Conservation (phyloP, 352 stramenopile species). For the Pythium angustatum region DNA sequence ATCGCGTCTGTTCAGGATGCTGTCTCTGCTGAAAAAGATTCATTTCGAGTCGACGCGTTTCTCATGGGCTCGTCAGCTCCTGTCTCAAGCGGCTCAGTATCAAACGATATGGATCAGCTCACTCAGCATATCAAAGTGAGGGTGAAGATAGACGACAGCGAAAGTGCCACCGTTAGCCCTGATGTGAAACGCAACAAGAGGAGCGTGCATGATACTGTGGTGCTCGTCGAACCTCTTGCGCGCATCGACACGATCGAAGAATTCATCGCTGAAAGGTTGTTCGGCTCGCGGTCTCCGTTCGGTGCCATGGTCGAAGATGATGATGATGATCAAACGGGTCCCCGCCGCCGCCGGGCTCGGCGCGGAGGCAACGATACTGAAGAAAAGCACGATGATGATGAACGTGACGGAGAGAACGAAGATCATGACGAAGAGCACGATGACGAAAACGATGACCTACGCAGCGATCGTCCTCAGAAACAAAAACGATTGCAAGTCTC, state of each 20-base stretch:
- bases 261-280: slow-evolving; percentile 71
- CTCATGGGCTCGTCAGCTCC: slow-evolving; percentile 2
- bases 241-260: slow-evolving; percentile 79
- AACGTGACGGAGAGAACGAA: background rate
- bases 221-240: slow-evolving; percentile 74
- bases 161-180: background rate
- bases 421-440: slow-evolving; percentile 6
- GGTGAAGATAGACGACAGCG: slow-evolving; percentile 57
- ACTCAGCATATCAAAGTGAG: slow-evolving; percentile 75
- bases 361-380: slow-evolving; percentile 18
- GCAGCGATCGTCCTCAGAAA: slow-evolving; percentile 21
- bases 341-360: slow-evolving; percentile 23
- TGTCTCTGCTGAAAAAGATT: slow-evolving; percentile 65
- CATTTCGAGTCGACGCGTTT: slow-evolving; percentile 38
- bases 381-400: slow-evolving; percentile 14
- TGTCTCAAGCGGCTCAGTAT: slow-evolving; percentile 26
- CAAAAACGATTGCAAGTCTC: slow-evolving; percentile 38
- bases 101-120: slow-evolving; percentile 60
- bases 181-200: slow-evolving; percentile 41
- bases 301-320: slow-evolving; percentile 37
- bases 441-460: slow-evolving; percentile 21
- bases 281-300: slow-evolving; percentile 44
- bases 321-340: slow-evolving; percentile 17
- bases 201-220: slow-evolving; percentile 62
- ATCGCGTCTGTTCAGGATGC: slow-evolving; percentile 54